phyloP scores from a whole-genome alignment of 371 early-diverging fungal genomes.

The Gilbertella persicaria region DNA sequence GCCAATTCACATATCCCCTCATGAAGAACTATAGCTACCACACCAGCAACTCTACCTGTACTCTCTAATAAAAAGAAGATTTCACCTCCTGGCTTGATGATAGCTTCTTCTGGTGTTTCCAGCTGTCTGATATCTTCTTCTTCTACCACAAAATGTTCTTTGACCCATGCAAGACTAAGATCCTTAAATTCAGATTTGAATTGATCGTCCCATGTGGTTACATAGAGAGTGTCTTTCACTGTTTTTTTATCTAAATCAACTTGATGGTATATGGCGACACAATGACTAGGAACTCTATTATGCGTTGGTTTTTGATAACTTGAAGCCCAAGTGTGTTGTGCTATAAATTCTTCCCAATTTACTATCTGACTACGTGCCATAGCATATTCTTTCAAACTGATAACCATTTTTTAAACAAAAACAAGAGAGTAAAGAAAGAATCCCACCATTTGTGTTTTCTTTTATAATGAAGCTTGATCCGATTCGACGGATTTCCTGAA shows the following conservation, averaged over 20 bases:
- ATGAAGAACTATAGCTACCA: constrained; percentile 23
- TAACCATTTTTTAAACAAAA: background rate
- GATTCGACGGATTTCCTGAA: no score
- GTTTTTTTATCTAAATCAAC: constrained; percentile 6
- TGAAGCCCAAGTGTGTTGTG: constrained; percentile 4
- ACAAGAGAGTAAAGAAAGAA: background rate
- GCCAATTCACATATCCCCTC: constrained; percentile 20
- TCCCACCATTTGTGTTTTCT: no score
- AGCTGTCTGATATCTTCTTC: constrained; percentile 14
- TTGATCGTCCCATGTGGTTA: constrained; percentile 14
- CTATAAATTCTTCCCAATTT: constrained; percentile 15
- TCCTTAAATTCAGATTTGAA: constrained; percentile 20
- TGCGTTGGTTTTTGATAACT: background rate
- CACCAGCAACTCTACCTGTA: constrained; percentile 11
- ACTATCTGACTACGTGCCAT: constrained; percentile 10
- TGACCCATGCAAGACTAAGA: constrained; percentile 19
- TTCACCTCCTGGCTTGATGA: constrained; percentile 23
- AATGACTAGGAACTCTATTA: constrained; percentile 2
- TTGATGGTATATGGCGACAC: constrained; percentile 16
- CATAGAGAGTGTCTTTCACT: constrained; percentile 6
- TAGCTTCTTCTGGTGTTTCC: constrained; percentile 20
- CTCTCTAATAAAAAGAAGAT: constrained; percentile 15
- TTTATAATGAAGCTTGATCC: no score
- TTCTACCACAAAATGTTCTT: constrained; percentile 18
- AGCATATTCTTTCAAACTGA: constrained; percentile 10